These are phyloP conservation scores for Diaporthe aspalathi DNA, from an alignment of 2,329 filamentous ascomycete species.

Conservation along the genomic window DNA sequence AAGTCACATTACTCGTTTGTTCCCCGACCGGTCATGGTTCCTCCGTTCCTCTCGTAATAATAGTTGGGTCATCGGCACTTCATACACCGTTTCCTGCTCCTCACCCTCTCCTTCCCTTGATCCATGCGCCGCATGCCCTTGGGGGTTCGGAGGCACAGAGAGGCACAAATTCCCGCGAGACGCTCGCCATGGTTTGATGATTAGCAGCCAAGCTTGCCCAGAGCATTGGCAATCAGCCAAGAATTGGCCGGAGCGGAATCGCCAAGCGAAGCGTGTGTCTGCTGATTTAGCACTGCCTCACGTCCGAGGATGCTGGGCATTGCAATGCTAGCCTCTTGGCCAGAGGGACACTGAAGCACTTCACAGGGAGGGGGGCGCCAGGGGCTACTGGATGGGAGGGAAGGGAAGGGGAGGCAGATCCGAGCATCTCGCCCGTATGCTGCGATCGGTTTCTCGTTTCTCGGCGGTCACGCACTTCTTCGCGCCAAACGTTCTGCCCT, in stretches of 20 bases:
- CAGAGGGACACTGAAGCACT: slow-evolving; percentile 21
- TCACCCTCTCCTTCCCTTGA: background rate
- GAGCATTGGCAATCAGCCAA: slow-evolving; percentile 29
- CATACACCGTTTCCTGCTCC: slow-evolving; percentile 7
- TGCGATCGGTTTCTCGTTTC: slow-evolving; percentile 9
- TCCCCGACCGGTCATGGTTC: slow-evolving; percentile 16
- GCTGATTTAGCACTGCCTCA: slow-evolving; percentile 30
- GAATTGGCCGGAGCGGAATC: slow-evolving; percentile 30
- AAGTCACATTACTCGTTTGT: slow-evolving; percentile 33
- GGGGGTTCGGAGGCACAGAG: background rate
- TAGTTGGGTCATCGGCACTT: slow-evolving; percentile 7
- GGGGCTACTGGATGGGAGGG: background rate
- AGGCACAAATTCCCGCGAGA: background rate
- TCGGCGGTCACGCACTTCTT: slow-evolving; percentile 13
- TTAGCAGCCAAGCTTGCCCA: slow-evolving; percentile 25
- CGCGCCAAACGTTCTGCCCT: background rate
- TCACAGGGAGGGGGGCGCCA: slow-evolving; percentile 23
- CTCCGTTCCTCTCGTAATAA: slow-evolving; percentile 16
- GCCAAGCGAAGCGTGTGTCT: slow-evolving; percentile 27
- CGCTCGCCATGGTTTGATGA: slow-evolving; percentile 7
- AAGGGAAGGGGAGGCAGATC: background rate
- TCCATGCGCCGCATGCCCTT: background rate
- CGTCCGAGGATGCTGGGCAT: slow-evolving; percentile 28
- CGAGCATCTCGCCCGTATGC: slow-evolving; percentile 10
- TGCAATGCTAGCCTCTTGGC: slow-evolving; percentile 21